Base-by-base conservation (phyloP, 495 filamentous ascomycete species). In the Penicillium coprophilum region DNA sequence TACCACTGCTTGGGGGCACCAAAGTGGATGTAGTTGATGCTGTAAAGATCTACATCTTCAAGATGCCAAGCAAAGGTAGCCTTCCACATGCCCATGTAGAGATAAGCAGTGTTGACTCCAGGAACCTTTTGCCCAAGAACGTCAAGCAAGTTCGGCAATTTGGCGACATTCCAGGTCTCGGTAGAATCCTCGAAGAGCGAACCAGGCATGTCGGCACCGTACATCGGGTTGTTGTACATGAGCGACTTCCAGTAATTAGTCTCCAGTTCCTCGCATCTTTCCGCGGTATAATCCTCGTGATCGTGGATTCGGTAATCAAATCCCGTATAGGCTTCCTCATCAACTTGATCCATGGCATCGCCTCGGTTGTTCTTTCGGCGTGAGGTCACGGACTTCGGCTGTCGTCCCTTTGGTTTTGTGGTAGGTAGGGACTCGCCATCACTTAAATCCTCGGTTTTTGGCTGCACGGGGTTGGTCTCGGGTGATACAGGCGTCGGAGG, bases 1-100 rank as follows among this genome's bases (percentile, higher is more conserved):
- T 98, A 98, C 94, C 94, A 98, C 67, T 98, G 94, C 70, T 98
- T 98, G 5, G 94, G 94, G 11, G 94, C 94, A 41, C 94, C 94
- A 68, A 98, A 98, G 68, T 98, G 94, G 57, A 98, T 92, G 70
- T 96, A 98, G 76, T 98, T 98, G 79, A 98, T 98, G 74, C 92
- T 97, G 81, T 97, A 97, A 2, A 98, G 83, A 75, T 98, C 94
- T 51, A 98, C 92, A 74, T 98, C 94, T 66, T 98, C 94, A 38
- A 98, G 76, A 82, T 98, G 94, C 94, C 94, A 98, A 10, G 94
- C 93, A 68, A 98, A 98, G 2, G 94, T 97, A 19, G 94, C 94
- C 66, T 97, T 98, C 94, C 94, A 98, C 95, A 97, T 97, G 19
- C 94, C 94, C 41, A 97, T 78, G 59, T 98, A 98, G 11, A 98